A percentile compares a stretch with the other conserved stretches of the same genome.
These are phyloP conservation scores for Geotrichum australiense DNA, from an alignment of 1,139 yeast species.

Conservation along the genomic window DNA sequence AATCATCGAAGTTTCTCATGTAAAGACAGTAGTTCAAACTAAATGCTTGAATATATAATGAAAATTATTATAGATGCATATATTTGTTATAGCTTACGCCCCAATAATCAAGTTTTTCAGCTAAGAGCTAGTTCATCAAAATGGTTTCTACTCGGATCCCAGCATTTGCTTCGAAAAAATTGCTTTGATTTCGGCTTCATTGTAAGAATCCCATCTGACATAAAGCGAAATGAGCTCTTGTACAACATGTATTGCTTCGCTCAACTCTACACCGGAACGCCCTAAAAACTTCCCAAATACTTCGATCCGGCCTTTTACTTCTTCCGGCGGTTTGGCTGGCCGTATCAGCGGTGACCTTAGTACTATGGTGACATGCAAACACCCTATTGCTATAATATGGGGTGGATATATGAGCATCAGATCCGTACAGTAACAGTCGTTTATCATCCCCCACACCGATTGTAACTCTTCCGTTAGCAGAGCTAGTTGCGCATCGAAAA, in stretches of 20 bases:
- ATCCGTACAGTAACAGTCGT: slow-evolving; percentile 87
- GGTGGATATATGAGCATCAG: slow-evolving; percentile 79
- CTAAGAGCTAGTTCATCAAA: too few species aligned
- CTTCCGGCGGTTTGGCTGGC: slow-evolving; percentile 30
- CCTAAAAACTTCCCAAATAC: slow-evolving; percentile 60
- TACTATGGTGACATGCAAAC: slow-evolving; percentile 68
- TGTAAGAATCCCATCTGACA: slow-evolving; percentile 78
- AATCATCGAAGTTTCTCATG: too few species aligned
- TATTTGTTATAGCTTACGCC: too few species aligned
- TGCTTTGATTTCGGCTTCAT: slow-evolving; percentile 40
- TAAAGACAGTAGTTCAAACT: too few species aligned
- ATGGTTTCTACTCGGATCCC: background rate
- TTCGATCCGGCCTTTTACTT: slow-evolving; percentile 34
- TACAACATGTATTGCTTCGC: slow-evolving; percentile 68
- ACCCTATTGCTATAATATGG: slow-evolving; percentile 77
- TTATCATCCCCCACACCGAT: slow-evolving; percentile 80
- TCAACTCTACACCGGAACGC: slow-evolving; percentile 67
- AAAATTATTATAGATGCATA: too few species aligned
- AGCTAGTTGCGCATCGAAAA: slow-evolving; percentile 31
- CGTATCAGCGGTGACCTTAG: slow-evolving; percentile 39
- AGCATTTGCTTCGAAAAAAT: background rate
- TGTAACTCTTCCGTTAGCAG: slow-evolving; percentile 68
- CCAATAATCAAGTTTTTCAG: too few species aligned
- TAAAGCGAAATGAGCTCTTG: slow-evolving; percentile 76
- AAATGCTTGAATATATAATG: too few species aligned